Conservation (phyloP, 208 protist species). For the Spongospora subterranea region DNA sequence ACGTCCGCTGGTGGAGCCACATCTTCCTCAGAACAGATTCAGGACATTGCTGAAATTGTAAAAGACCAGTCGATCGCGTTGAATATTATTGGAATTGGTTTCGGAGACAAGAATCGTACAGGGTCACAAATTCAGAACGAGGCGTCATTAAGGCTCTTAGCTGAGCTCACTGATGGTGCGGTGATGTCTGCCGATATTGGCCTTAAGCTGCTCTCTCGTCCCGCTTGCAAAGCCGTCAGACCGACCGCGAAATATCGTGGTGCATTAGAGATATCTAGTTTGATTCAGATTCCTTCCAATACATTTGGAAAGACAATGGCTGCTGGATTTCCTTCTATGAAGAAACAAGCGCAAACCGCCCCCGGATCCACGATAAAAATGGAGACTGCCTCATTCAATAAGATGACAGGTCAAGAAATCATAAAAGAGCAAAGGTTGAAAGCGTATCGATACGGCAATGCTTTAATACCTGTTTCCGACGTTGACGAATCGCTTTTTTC, state of each 20-base stretch:
- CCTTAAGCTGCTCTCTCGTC: background rate
- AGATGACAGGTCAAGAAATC: background rate
- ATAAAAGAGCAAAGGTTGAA: background rate
- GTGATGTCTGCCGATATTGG: background rate
- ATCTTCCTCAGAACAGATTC: background rate
- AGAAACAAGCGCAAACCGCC: background rate
- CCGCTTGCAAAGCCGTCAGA: background rate
- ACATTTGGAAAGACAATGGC: conserved; percentile 36
- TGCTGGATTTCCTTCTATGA: background rate
- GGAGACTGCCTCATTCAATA: conserved; percentile 8
- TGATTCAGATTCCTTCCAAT: background rate
- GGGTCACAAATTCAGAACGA: background rate
- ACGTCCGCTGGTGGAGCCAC: background rate
- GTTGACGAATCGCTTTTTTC: conserved; percentile 13
- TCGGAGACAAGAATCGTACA: background rate
- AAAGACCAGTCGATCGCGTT: background rate
- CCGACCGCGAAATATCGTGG: conserved; percentile 34
- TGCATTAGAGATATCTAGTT: background rate
- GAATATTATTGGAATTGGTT: background rate
- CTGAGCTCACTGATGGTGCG: background rate
- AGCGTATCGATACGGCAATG: conserved; percentile 35
- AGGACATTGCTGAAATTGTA: background rate
- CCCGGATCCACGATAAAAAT: background rate
- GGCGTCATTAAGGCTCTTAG: background rate
- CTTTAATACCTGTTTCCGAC: background rate